Evolutionary conservation across 2,329 filamentous ascomycete genomes (phyloP).

Genomic region (Verticillium alfalfae): DNA sequence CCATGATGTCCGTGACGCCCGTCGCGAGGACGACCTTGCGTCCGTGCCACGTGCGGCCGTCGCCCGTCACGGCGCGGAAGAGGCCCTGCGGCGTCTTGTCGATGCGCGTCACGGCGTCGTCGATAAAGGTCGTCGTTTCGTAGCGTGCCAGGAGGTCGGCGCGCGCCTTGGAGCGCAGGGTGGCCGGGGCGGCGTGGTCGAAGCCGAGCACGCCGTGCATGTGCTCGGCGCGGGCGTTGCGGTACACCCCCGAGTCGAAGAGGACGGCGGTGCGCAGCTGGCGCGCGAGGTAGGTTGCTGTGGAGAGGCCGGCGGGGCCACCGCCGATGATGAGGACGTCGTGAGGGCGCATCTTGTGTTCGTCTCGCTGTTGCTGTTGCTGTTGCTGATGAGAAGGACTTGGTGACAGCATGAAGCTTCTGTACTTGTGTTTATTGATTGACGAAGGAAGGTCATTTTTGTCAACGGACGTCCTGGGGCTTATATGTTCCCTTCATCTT

Average conservation of each 20-base stretch:
- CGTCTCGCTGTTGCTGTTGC: not conserved
- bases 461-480: not conserved
- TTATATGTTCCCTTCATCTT: not conserved
- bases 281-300: slow-evolving; percentile 40
- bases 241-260: slow-evolving; percentile 44
- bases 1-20: slow-evolving; percentile 45
- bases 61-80: slow-evolving; percentile 33
- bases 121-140: slow-evolving; percentile 17
- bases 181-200: slow-evolving; percentile 28
- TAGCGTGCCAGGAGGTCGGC: slow-evolving; percentile 28
- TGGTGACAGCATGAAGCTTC: no score
- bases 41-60: slow-evolving; percentile 36
- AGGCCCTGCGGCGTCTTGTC: slow-evolving; percentile 12
- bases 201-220: slow-evolving; percentile 41
- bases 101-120: slow-evolving; percentile 22
- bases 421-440: no score
- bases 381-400: no score
- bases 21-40: slow-evolving; percentile 50
- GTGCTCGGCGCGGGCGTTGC: slow-evolving; percentile 38
- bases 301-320: slow-evolving; percentile 44
- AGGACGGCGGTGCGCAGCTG: slow-evolving; percentile 41
- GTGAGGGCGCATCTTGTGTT: slow-evolving; percentile 19
- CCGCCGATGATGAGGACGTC: slow-evolving; percentile 49
- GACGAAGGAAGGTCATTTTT: not conserved
- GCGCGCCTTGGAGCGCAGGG: slow-evolving; percentile 26